phyloP scores from a whole-genome alignment of 306 rosid species.

The Biancaea sappan region DNA sequence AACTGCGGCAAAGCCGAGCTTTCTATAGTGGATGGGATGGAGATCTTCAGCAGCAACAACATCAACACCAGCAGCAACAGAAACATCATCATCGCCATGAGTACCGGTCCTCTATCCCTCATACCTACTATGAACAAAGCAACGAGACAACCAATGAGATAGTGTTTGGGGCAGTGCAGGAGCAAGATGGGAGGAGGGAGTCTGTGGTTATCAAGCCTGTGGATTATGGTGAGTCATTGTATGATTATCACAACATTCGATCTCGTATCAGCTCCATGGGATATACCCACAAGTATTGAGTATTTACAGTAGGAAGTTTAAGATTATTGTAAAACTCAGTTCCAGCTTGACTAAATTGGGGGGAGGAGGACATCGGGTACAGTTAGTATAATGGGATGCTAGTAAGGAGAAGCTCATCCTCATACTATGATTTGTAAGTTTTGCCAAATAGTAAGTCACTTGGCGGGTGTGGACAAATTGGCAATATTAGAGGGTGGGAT shows the following conservation, averaged over 20 bases:
- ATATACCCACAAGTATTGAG: constrained; percentile 53
- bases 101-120: constrained; percentile 61
- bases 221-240: constrained; percentile 59
- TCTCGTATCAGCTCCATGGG: constrained; percentile 49
- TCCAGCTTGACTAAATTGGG: constrained; percentile 26
- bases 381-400: constrained; percentile 34
- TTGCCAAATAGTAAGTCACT: constrained; percentile 35
- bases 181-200: constrained; percentile 51
- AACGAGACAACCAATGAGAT: constrained; percentile 65
- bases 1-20: constrained; percentile 68
- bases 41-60: constrained; percentile 52
- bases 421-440: constrained; percentile 37
- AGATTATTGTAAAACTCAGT: constrained; percentile 43
- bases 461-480: constrained; percentile 26
- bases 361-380: constrained; percentile 36
- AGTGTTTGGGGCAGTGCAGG: constrained; percentile 91
- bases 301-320: constrained; percentile 42
- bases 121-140: constrained; percentile 69
- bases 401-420: constrained; percentile 37
- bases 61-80: constrained; percentile 41
- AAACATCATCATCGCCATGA: constrained; percentile 65
- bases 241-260: constrained; percentile 54
- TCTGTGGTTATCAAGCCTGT: constrained; percentile 62
- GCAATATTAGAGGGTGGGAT: constrained; percentile 35
- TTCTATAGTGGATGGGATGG: constrained; percentile 79